Evolutionary conservation across 345 rosid species (phyloP).

Genomic region (Orychophragmus violaceus): DNA sequence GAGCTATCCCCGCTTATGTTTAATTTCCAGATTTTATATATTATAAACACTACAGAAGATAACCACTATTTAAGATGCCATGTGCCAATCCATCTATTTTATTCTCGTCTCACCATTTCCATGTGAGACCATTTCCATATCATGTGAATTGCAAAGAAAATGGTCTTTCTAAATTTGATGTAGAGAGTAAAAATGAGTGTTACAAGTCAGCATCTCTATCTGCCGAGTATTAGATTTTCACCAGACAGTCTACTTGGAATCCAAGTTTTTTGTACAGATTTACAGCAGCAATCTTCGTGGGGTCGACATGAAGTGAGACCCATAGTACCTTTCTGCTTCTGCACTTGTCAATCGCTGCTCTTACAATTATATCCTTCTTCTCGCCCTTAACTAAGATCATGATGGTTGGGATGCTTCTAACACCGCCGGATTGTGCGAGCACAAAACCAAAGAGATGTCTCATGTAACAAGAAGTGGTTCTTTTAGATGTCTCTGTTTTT

Average conservation of each 20-base stretch:
- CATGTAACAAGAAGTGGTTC: neutral
- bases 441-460: slow-evolving; percentile 21
- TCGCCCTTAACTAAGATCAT: no score
- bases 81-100: no score
- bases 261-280: slow-evolving; percentile 67
- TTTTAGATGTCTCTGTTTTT: slow-evolving; percentile 13
- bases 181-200: neutral
- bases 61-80: no score
- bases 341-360: slow-evolving; percentile 62
- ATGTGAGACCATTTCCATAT: neutral
- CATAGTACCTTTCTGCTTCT: slow-evolving; percentile 59
- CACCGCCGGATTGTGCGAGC: slow-evolving; percentile 30
- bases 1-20: slow-evolving; percentile 70
- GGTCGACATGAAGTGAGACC: slow-evolving; percentile 75
- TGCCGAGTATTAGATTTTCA: slow-evolving; percentile 57
- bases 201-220: slow-evolving; percentile 49
- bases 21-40: neutral
- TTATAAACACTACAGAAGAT: no score
- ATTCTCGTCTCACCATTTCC: no score
- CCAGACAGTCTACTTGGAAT: slow-evolving; percentile 54
- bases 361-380: slow-evolving; percentile 30
- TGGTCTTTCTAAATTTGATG: no score
- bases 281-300: slow-evolving; percentile 55
- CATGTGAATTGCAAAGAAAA: neutral
- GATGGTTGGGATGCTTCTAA: no score